phyloP scores from a whole-genome alignment of 2,329 filamentous ascomycete genomes.

The Calonectria henricotiae region DNA sequence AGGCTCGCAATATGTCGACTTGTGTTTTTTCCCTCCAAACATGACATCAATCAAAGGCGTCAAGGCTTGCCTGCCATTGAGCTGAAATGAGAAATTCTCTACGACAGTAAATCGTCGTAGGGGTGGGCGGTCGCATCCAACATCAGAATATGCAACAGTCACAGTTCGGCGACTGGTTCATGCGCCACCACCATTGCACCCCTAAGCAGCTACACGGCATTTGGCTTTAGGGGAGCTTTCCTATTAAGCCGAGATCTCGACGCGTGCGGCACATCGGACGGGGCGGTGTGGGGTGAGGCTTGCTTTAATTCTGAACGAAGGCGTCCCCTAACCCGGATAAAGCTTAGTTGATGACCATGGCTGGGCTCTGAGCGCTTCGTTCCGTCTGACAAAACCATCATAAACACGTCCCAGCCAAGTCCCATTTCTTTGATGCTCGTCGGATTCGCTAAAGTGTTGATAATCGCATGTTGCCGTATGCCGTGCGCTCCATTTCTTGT shows the following conservation, averaged over 20 bases:
- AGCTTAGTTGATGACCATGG: neutral
- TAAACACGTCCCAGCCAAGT: slow-evolving; percentile 11
- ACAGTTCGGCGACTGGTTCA: neutral
- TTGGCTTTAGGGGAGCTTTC: neutral
- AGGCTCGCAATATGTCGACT: no score
- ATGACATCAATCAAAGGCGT: no score
- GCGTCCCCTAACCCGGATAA: neutral
- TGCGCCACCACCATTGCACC: neutral
- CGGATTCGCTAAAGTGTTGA: neutral
- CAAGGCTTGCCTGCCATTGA: no score
- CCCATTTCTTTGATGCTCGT: neutral
- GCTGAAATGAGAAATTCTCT: no score
- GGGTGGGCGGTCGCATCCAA: no score
- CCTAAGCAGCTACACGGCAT: neutral
- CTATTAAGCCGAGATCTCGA: neutral
- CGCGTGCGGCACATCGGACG: neutral
- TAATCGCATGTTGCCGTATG: neutral
- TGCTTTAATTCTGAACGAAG: slow-evolving; percentile 2
- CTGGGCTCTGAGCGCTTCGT: neutral
- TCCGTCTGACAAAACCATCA: neutral
- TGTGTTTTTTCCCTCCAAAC: no score
- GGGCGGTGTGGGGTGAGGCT: neutral
- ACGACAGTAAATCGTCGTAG: no score
- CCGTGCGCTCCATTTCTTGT: neutral
- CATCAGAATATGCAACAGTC: neutral